Evolutionary conservation across 805 yeast species (phyloP).

Genomic region (Nakazawaea siamensis): DNA sequence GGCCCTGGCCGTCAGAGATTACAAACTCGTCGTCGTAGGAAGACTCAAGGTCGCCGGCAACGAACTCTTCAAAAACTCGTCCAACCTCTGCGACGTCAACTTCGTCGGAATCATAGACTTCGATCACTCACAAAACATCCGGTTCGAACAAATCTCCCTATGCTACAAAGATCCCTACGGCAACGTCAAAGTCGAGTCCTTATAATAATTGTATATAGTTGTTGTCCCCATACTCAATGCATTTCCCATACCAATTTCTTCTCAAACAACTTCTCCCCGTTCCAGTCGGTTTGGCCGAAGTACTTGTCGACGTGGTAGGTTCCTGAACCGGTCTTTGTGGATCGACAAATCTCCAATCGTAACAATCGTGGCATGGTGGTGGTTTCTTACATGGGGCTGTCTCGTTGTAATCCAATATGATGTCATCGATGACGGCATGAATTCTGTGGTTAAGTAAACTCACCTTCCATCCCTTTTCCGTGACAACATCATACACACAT

Average conservation of each 20-base stretch:
- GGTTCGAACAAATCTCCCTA: slow-evolving; percentile 18
- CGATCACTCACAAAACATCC: slow-evolving; percentile 26
- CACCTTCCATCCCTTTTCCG: slow-evolving; percentile 87
- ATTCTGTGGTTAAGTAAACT: slow-evolving; percentile 84
- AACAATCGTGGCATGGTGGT: slow-evolving; percentile 85
- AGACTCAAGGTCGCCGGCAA: slow-evolving; percentile 18
- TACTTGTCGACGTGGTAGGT: slow-evolving; percentile 15
- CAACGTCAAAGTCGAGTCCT: slow-evolving; percentile 18
- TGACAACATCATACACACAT: slow-evolving; percentile 85
- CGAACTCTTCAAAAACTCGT: slow-evolving; percentile 13
- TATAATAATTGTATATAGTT: slow-evolving; percentile 16
- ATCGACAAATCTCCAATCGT: slow-evolving; percentile 73
- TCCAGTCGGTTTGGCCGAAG: slow-evolving; percentile 15
- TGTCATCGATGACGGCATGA: slow-evolving; percentile 80
- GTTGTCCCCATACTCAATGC: slow-evolving; percentile 29
- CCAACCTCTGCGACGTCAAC: slow-evolving; percentile 19
- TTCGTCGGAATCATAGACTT: slow-evolving; percentile 26
- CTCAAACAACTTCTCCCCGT: slow-evolving; percentile 38
- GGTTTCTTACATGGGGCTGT: slow-evolving; percentile 70
- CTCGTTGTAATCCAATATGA: slow-evolving; percentile 61
- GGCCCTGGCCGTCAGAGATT: slow-evolving; percentile 17
- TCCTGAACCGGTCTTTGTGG: slow-evolving; percentile 14
- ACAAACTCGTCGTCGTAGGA: slow-evolving; percentile 22
- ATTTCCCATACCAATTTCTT: slow-evolving; percentile 65
- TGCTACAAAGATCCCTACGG: slow-evolving; percentile 18